A percentile compares a stretch with the other conserved stretches of the same genome.
These are phyloP conservation scores for Coleophoma crateriformis DNA, from an alignment of 2,329 filamentous ascomycete genomes.

Conservation along the genomic window DNA sequence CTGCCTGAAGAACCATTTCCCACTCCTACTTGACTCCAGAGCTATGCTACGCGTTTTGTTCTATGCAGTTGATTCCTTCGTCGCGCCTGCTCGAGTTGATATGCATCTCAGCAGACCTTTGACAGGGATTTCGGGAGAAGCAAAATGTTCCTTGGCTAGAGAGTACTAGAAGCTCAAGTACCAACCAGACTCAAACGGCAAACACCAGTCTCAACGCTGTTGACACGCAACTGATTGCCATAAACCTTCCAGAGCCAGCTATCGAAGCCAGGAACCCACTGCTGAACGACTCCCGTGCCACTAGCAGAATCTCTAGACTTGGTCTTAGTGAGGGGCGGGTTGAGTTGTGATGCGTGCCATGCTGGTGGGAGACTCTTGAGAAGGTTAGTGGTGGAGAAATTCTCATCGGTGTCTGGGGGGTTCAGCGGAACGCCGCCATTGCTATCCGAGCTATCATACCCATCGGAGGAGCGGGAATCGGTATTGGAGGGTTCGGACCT, in stretches of 20 bases:
- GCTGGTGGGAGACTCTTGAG: not conserved
- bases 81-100: no score
- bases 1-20: no score
- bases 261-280: slow-evolving; percentile 14
- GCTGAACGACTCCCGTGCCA: not conserved
- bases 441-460: slow-evolving; percentile 2
- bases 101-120: no score
- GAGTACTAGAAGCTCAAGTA: not conserved
- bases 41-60: no score
- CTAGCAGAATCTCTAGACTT: not conserved
- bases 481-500: not conserved
- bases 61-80: no score
- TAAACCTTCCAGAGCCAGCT: slow-evolving; percentile 23
- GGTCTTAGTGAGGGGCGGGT: not conserved
- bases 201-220: slow-evolving; percentile 21
- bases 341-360: slow-evolving; percentile 9
- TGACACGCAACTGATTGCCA: slow-evolving; percentile 26
- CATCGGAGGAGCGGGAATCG: not conserved
- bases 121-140: no score
- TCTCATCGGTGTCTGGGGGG: not conserved
- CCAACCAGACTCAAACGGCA: slow-evolving; percentile 14
- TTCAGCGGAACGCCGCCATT: not conserved
- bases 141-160: no score
- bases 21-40: no score
- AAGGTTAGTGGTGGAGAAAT: not conserved